Base-by-base conservation (phyloP, 169 alveolate genomes). In the Plasmodium billcollinsi region DNA sequence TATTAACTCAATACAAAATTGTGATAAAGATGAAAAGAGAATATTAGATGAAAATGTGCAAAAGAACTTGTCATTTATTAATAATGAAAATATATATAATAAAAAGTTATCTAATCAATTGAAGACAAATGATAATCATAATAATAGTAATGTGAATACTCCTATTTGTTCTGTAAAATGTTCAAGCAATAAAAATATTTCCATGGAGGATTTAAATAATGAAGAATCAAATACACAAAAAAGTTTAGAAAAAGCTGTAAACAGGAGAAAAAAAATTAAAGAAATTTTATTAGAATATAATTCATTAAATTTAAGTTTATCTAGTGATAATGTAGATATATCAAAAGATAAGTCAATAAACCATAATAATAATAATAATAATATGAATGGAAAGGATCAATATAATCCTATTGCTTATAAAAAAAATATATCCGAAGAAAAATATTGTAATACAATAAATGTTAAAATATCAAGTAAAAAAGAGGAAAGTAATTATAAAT, bases 161-260 rank as follows among this genome's bases (percentile, higher is more conserved):
- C 58, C 26, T 56, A n/a, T 74, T n/a, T 14, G 8, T 54, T 18
- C 67, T 39, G 12, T 43, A 54, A 26, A 69, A 20, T 54, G 26
- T 20, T 62, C 56, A 67, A 80, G 72, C 24, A 59, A 71, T 54
- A 70, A 69, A 33, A 50, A 59, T 33, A 14, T 45, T 45, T 80
- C 83, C 29, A 20, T 29, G 49, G 33, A 66, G n/a, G n/a, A 33
- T 69, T 52, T 70, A 52, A 69, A 47, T 33, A 59, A 80, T 59
- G 73, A 80, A 14, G 73, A 52, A 56, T 39, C 73, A 39, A 67
- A 65, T 52, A 80, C 90, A 67, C 29, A 65, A n/a, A 80, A 69
- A 39, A 80, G 50, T 47, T 61, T 80, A 58, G 83, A 80, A 80
- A 80, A 80, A 26, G 90, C 90, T 58, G 90, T 80, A 56, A 80